Evolutionary conservation across 345 rosid genomes (phyloP), one percentile per base, ranked within the genome.

Genomic region (Salix viminalis): DNA sequence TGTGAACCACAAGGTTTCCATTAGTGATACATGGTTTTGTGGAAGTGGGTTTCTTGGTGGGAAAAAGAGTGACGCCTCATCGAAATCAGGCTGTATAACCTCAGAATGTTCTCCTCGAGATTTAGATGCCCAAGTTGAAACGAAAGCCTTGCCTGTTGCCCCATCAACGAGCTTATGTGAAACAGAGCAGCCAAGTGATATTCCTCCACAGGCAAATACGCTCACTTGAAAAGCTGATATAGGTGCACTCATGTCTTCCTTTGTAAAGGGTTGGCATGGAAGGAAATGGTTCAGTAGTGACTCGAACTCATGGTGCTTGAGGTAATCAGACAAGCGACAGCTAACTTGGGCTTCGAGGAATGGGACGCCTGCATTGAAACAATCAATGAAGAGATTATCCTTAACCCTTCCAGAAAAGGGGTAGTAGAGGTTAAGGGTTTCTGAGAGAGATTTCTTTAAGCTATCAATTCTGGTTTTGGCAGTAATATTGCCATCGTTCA

Each of bases 341-440:
- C 67, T 60, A 0, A 67, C 64, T 37, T 44, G 18, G n/a, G 74
- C 79, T 56, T 54, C 74, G 9, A 61, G 2, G 65, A 76, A 76
- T 4, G 74, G 77, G 36, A 67, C 69, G 0, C 80, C 83, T 72
- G 76, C 70, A 7, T 58, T 3, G 70, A 80, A 80, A 32, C 34
- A 64, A 36, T 72, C 65, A 15, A 80, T 73, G 5, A 41, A 36
- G 72, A 52, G 67, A 26, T 80, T 80, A 18, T 80, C 74, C 2
- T 2, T 34, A 1, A 21, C 64, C 32, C 80, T 67, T 32, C 83
- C 83, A 6, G 77, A 56, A 4, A 80, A 30, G 2, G 83, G 83
- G 52, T 80, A 80, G 66, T 71, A 76, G 32, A 80, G 9, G n/a
- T 66, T 56, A 1, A 80, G 80, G 21, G 80, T 30, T 21, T 80